Evolutionary conservation across 2,329 filamentous ascomycete species (phyloP).

Genomic region (Seiridium unicorne): DNA sequence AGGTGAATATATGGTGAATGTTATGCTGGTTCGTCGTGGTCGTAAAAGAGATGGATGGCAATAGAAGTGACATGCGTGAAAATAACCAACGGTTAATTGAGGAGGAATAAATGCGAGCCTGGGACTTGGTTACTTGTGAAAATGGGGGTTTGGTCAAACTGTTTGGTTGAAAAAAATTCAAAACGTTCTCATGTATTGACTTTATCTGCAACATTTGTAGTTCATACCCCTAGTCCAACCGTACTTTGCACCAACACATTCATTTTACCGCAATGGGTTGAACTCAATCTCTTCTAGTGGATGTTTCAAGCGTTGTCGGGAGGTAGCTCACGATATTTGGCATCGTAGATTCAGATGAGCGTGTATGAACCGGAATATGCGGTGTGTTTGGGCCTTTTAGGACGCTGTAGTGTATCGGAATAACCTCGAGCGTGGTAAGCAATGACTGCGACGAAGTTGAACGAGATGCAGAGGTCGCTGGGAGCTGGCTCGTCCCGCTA

Average conservation of each 20-base stretch:
- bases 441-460: neutral
- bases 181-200: neutral
- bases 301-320: neutral
- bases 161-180: too few species aligned
- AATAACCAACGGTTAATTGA: too few species aligned
- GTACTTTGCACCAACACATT: too few species aligned
- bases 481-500: neutral
- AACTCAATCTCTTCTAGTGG: neutral
- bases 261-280: neutral
- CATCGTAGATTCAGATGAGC: neutral
- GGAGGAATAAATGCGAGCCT: too few species aligned
- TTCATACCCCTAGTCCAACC: too few species aligned
- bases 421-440: neutral
- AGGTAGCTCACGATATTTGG: neutral
- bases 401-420: neutral
- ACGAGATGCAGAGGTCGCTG: neutral
- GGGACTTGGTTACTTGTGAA: too few species aligned
- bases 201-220: neutral
- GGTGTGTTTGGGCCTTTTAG: neutral
- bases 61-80: too few species aligned
- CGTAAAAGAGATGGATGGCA: too few species aligned
- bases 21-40: too few species aligned
- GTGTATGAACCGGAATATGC: neutral
- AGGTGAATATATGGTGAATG: too few species aligned
- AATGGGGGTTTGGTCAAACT: too few species aligned